Evolutionary conservation across 2,329 filamentous ascomycete species (phyloP), one percentile per base, ranked within the genome.

Genomic region (Sporothrix schenckii): DNA sequence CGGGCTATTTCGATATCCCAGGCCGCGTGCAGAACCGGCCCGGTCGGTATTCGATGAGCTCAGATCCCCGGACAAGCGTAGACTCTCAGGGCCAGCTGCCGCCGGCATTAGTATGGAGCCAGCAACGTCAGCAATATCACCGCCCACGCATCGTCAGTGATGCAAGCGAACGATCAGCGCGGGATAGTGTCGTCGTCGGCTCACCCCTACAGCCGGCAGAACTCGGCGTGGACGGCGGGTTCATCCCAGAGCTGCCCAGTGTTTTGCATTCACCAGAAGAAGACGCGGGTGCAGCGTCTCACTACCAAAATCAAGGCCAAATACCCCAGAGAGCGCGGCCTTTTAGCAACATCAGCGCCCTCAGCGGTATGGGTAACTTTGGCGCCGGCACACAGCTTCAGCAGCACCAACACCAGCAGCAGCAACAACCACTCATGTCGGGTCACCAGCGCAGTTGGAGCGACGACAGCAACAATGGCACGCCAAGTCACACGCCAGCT

Each of bases 141-240:
- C 83, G 84, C 68, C 77, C 78, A 60, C 80, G 83, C 2, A 77
- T 83, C 6, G 76, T 76, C 58, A 85, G 83, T 75, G 80, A 83
- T 72, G 78, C 80, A 5, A 85, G 83, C 56, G 83, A 85, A 63
- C 73, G 75, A 1, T 79, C 76, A 0, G 80, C 79, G 56, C 76
- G 77, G 68, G 76, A 76, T 14, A 69, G 50, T 4, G 73, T 74
- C n/a, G 72, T 70, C 0, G 54, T 74, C 10, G 74, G 74, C 13
- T 75, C 71, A 14, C 72, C 75, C 7, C 73, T 76, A 2, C 76
- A 78, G 0, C 74, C 77, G 5, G 79, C 79, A 2, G 83, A 85
- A 72, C 79, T 85, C 4, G 81, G 80, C 19, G 75, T 72, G 61
- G 74, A 79, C 19, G 72, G 77, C 72, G 19, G 44, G 19, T 77